Evolutionary conservation across 768 basidiomycete genomes (phyloP), one percentile per base, ranked within the genome.

Genomic region (Sporobolomyces phaffii): DNA sequence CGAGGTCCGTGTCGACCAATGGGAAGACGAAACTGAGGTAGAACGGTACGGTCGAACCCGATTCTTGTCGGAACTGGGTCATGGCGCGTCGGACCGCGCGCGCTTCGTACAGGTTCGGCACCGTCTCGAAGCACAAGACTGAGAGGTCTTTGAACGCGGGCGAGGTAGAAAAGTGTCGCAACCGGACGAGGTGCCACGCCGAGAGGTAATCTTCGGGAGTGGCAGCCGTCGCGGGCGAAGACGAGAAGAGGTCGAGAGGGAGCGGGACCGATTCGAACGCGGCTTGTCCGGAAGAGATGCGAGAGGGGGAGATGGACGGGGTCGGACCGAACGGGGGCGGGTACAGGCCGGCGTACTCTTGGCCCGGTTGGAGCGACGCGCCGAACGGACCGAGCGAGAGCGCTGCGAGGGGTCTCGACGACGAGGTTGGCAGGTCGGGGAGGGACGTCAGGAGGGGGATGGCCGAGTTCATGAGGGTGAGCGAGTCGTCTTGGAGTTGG

Each of bases 121-220:
- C 73, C 15, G 79, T 80, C 71, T 80, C 79, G 64, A 80, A 79
- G 3, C 73, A 77, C 24, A 79, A 56, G 72, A 78, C 73, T 9
- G 68, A 69, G 40, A 79, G 50, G 4, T 62, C 49, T 22, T 15
- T 22, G 26, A 53, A 31, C 73, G 76, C 76, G 2, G 62, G 49
- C 11, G 65, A 33, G 33, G 72, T 57, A 2, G 17, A 65, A 60
- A 76, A 77, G 29, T 75, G 69, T n/a, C 50, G 38, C 5, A 80
- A 66, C 29, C 78, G 75, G 29, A 69, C 60, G 17, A 78, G 70
- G 60, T 80, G 78, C 67, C 76, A 78, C 28, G 70, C 61, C 4
- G 66, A 60, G 48, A 80, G 73, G 41, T 63, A 47, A 29, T 45
- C 47, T 38, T 70, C 69, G 24, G 33, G 41, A 7, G 29, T 28